phyloP scores from a whole-genome alignment of 73 alveolate genomes.

The Urostyla sp. region DNA sequence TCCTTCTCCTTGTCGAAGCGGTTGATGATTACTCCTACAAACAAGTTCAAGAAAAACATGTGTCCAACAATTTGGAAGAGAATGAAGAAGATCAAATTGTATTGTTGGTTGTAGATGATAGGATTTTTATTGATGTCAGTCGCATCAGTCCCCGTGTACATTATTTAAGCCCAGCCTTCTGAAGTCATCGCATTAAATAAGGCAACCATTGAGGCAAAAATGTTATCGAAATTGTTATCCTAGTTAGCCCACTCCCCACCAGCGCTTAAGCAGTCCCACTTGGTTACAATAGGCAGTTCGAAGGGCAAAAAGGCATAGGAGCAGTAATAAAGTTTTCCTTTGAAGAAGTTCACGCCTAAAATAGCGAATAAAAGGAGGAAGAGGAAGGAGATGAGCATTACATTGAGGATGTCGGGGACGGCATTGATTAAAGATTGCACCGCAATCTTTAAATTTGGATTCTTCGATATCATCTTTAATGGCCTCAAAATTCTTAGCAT shows the following conservation, averaged over 20 bases:
- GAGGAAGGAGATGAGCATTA: conserved; percentile 59
- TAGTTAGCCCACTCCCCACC: conserved; percentile 81
- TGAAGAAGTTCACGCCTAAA: conserved; percentile 77
- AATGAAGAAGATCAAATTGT: conserved; percentile 54
- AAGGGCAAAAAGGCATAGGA: too few relatives aligned
- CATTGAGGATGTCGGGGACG: conserved; percentile 68
- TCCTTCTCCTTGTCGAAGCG: conserved; percentile 62
- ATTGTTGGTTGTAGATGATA: not conserved
- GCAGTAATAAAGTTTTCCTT: conserved; percentile 77
- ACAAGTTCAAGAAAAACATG: conserved; percentile 62
- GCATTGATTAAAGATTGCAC: conserved; percentile 71
- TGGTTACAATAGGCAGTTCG: conserved; percentile 41
- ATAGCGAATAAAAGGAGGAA: conserved; percentile 79
- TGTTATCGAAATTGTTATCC: conserved; percentile 79
- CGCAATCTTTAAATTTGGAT: conserved; percentile 79
- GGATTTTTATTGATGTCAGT: conserved; percentile 52
- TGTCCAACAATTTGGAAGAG: conserved; percentile 63
- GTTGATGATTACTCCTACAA: conserved; percentile 74
- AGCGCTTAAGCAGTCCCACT: conserved; percentile 61
- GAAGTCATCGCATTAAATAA: conserved; percentile 76
- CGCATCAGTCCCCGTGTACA: conserved; percentile 60
- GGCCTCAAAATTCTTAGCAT: conserved; percentile 80
- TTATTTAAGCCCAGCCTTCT: conserved; percentile 71
- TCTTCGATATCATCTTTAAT: conserved; percentile 73
- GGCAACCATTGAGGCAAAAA: conserved; percentile 63